phyloP scores from a whole-genome alignment of 169 alveolate genomes.

The Toxoplasma gondii region DNA sequence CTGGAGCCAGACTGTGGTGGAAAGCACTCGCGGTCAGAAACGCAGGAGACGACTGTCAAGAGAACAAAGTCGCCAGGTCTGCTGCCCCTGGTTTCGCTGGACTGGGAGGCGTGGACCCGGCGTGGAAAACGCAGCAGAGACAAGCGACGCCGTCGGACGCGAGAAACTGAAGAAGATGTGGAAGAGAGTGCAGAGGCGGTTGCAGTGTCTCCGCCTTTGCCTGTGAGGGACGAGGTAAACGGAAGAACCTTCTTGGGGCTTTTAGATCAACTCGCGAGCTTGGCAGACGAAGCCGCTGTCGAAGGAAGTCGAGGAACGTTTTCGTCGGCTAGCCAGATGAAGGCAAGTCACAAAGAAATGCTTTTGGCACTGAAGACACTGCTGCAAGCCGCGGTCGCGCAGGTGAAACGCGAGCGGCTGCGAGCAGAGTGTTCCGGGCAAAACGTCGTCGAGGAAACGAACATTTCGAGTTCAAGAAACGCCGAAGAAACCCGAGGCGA shows the following conservation, averaged over 20 bases:
- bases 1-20: not conserved
- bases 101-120: conserved; percentile 11
- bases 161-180: not conserved
- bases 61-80: not conserved
- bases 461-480: not conserved
- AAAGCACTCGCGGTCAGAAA: not conserved
- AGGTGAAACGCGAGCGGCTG: not conserved
- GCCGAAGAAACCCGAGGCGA: not conserved
- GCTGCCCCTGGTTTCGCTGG: not conserved
- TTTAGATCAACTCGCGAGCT: not conserved
- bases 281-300: not conserved
- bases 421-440: not conserved
- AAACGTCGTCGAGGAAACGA: not conserved
- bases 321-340: conserved; percentile 15
- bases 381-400: not conserved
- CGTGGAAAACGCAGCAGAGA: not conserved
- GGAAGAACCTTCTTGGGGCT: not conserved
- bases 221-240: not conserved
- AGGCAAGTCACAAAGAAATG: conserved; percentile 30
- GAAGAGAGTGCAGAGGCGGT: not conserved
- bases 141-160: not conserved
- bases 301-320: not conserved
- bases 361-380: not conserved
- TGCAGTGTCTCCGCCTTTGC: not conserved
- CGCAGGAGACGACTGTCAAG: not conserved